Conservation (phyloP, 2,329 filamentous ascomycete species). For the Trichoderma asperellum region DNA sequence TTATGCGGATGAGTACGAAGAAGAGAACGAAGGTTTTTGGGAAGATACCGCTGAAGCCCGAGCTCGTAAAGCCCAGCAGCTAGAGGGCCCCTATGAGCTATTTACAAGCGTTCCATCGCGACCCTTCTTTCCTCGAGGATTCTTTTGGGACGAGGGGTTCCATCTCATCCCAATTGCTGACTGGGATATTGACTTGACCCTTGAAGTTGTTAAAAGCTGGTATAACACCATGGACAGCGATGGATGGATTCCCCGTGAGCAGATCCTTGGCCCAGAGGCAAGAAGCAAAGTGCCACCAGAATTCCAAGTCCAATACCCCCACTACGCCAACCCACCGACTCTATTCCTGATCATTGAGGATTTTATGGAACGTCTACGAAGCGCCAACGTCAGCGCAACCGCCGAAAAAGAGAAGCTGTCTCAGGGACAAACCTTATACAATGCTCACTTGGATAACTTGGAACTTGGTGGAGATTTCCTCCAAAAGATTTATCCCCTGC, state of each 20-base stretch:
- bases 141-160: conserved; percentile 98
- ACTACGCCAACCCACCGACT: conserved; percentile 96
- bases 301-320: conserved; percentile 94
- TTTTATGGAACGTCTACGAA: conserved; percentile 77
- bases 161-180: conserved; percentile 89
- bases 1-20: conserved; percentile 89
- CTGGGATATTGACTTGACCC: conserved; percentile 87
- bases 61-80: conserved; percentile 65
- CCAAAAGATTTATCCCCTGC: conserved; percentile 77
- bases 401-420: conserved; percentile 50
- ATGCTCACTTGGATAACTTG: conserved; percentile 67
- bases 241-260: conserved; percentile 95
- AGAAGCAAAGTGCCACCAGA: conserved; percentile 91
- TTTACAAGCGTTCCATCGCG: conserved; percentile 91
- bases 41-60: conserved; percentile 84
- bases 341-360: conserved; percentile 86
- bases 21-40: conserved; percentile 96
- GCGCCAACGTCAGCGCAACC: conserved; percentile 53
- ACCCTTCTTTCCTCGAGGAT: conserved; percentile 94
- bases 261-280: conserved; percentile 89
- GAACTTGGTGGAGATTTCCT: conserved; percentile 73
- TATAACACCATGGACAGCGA: conserved; percentile 95
- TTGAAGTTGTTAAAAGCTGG: conserved; percentile 93
- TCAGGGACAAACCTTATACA: conserved; percentile 56
- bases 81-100: conserved; percentile 83